These are phyloP conservation scores for Corynespora cassiicola DNA, from an alignment of 2,329 filamentous ascomycete genomes.

Conservation along the genomic window DNA sequence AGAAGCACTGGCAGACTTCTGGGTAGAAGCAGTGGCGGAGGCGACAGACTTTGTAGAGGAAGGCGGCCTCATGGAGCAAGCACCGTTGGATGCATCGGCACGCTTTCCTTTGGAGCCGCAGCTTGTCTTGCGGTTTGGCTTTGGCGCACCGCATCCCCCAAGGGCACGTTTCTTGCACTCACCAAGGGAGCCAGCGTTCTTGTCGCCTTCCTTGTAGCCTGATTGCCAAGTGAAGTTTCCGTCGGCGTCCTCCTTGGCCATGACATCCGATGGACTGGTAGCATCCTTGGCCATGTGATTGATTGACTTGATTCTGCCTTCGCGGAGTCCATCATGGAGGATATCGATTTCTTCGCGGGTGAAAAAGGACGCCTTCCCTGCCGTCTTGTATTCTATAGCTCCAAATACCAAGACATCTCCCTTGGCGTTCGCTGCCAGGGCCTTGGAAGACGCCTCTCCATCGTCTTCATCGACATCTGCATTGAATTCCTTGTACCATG, in stretches of 20 bases:
- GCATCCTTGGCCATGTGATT: conserved; percentile 11
- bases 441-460: conserved; percentile 8
- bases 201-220: conserved; percentile 3
- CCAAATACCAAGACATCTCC: conserved; percentile 5
- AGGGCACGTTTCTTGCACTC: not conserved
- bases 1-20: too few species aligned
- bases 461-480: conserved; percentile 3
- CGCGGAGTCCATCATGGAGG: conserved; percentile 3
- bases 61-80: conserved; percentile 2
- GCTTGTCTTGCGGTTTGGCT: not conserved
- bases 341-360: conserved; percentile 2
- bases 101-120: conserved; percentile 1
- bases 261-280: conserved; percentile 1
- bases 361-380: conserved; percentile 3
- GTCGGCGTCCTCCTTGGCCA: conserved; percentile 8
- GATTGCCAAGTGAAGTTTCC: conserved; percentile 2
- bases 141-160: too few species aligned
- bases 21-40: conserved; percentile 1
- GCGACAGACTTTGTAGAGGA: too few species aligned
- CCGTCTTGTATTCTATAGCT: conserved; percentile 6
- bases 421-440: conserved; percentile 5
- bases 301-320: conserved; percentile 7
- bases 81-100: conserved; percentile 1
- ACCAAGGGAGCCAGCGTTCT: conserved; percentile 3
- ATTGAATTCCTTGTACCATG: conserved; percentile 8